Percentiles rank a stretch among this genome's conserved stretches.
These are phyloP conservation scores for Gossypium schwendimanii DNA, from an alignment of 441 rosid genomes.

Conservation along the genomic window DNA sequence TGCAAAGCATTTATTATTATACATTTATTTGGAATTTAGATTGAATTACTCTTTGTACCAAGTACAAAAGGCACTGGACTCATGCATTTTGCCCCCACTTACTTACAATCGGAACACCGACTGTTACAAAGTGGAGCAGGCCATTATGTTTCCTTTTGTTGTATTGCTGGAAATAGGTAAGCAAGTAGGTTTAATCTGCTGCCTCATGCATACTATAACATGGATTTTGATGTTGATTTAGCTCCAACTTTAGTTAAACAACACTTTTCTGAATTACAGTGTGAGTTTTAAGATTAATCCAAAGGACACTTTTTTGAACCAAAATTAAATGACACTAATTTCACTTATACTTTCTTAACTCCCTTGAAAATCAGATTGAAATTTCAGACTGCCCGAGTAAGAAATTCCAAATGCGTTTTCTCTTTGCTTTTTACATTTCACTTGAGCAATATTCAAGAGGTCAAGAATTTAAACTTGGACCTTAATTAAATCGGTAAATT, in stretches of 20 bases:
- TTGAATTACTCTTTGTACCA: neutral
- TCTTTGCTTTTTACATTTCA: neutral
- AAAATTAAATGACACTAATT: neutral
- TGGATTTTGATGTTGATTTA: conserved; percentile 12
- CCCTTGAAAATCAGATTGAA: neutral
- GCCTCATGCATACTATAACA: neutral
- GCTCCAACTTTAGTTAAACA: conserved; percentile 4
- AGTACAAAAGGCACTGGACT: neutral
- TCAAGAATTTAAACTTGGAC: neutral
- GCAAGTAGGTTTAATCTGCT: neutral
- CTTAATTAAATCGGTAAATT: too few relatives aligned
- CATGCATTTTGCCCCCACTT: neutral
- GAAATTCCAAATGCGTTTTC: neutral
- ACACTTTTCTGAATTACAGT: neutral
- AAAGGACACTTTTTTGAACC: neutral
- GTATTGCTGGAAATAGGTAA: conserved; percentile 6
- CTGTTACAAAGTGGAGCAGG: neutral
- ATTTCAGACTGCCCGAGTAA: neutral
- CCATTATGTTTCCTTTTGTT: neutral
- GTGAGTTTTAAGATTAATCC: neutral
- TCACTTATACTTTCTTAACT: neutral
- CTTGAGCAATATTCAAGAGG: neutral
- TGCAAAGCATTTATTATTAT: neutral
- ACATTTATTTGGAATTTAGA: neutral
- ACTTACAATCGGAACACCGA: neutral